Evolutionary conservation across 2,329 filamentous ascomycete species (phyloP), one percentile per base, ranked within the genome.

Genomic region (Pyrenochaeta sp.): DNA sequence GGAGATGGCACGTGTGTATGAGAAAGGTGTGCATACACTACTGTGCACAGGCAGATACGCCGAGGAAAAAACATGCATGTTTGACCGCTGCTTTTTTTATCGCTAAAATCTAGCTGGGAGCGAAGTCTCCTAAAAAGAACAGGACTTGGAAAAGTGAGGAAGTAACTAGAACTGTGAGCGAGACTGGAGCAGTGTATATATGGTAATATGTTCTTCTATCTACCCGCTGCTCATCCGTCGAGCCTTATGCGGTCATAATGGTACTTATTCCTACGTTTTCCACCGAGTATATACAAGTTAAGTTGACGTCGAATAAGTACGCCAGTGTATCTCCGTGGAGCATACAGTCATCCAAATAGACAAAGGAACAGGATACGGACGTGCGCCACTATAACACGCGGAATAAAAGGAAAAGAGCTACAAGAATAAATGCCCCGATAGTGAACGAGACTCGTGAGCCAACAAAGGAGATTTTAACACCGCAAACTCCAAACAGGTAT

Each of bases 241-340:
- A 23, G 27, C 20, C 23, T 42, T 10, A 15, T 7, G 14, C n/a
- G n/a, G 14, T 30, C n/a, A 18, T 30, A 4, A 9, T 21, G n/a
- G 15, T 27, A 27, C 23, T 42, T 17, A 17, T 14, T 18, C 45
- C 35, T 15, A 40, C 9, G 7, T 21, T n/a, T 30, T 20, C 32
- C 20, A 36, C 30, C 32, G 29, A 46, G 37, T 51, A 51, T 51
- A 36, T 51, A 51, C 49, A 51, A 45, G 35, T 46, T 41, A 27
- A 27, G 46, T 41, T 41, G 40, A 33, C 23, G 15, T 21, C 40
- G 15, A 17, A 27, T 35, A 51, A 41, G 30, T 27, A 43, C 58
- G 40, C 51, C 51, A 32, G 48, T 44, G 43, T 55, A 58, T 50
- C 43, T 45, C 43, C 37, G 40, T 44, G 37, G 41, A 45, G 43